A percentile compares a stretch with the other conserved stretches of the same genome.
Conservation (phyloP, 768 basidiomycete genomes). For the Termitomyces sp. region DNA sequence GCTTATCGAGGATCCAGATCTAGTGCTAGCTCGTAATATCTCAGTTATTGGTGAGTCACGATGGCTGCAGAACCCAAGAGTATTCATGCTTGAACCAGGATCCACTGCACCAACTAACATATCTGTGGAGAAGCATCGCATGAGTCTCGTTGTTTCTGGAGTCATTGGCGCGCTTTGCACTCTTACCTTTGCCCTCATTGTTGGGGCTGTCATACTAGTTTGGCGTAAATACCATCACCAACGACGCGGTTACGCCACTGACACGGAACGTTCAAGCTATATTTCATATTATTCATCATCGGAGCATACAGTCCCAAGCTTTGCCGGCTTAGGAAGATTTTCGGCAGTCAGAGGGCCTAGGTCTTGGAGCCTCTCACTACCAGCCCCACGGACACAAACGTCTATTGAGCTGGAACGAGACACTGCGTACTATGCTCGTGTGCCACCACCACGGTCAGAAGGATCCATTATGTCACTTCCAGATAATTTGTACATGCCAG, state of each 20-base stretch:
- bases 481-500: conserved; percentile 12
- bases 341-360: neutral
- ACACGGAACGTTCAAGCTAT: conserved; percentile 3
- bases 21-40: neutral
- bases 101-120: neutral
- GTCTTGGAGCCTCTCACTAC: neutral
- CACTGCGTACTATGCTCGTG: neutral
- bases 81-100: neutral
- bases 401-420: neutral
- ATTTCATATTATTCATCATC: conserved; percentile 1
- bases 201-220: neutral
- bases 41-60: neutral
- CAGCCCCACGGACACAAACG: neutral
- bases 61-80: neutral
- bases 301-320: conserved; percentile 4
- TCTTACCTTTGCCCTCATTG: neutral
- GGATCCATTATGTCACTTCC: conserved; percentile 9
- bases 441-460: neutral
- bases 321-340: conserved; percentile 2
- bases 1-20: neutral
- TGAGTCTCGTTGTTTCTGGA: conserved; percentile 6
- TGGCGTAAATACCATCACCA: conserved; percentile 4
- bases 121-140: neutral
- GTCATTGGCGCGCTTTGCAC: conserved; percentile 11
- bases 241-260: neutral